Evolutionary conservation across 192 early-diverging fungal genomes (phyloP).

Genomic region (Glomus cerebriforme): DNA sequence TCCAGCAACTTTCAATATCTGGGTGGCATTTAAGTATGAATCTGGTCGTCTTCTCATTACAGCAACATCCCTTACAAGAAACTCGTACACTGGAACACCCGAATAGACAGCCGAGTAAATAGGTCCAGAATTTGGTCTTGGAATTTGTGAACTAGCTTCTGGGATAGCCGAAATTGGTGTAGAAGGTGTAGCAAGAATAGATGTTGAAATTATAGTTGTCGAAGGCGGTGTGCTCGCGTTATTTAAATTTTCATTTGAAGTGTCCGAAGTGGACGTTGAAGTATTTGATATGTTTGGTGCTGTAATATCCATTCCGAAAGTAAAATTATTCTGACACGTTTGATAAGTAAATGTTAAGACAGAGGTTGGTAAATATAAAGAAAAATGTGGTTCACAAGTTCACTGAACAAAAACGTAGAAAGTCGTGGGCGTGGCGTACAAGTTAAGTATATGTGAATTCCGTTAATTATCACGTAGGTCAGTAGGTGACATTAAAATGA

Average conservation of each 20-base stretch:
- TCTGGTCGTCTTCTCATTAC: slow-evolving; percentile 83
- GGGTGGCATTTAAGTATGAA: slow-evolving; percentile 86
- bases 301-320: slow-evolving; percentile 3
- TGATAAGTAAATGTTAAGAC: neutral
- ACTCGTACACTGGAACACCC: slow-evolving; percentile 79
- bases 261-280: neutral
- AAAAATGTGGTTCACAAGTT: neutral
- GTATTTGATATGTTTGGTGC: neutral
- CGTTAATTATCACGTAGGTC: neutral
- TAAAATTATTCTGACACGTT: neutral
- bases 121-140: slow-evolving; percentile 33
- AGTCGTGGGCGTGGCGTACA: neutral
- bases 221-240: slow-evolving; percentile 6
- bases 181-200: neutral
- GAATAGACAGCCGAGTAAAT: slow-evolving; percentile 62
- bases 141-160: slow-evolving; percentile 18
- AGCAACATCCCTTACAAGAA: slow-evolving; percentile 67
- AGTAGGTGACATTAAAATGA: neutral
- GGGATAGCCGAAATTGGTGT: neutral
- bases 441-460: too few relatives aligned
- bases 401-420: neutral
- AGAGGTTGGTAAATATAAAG: neutral
- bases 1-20: slow-evolving; percentile 89
- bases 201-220: neutral
- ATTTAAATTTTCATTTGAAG: slow-evolving; percentile 14